Base-by-base conservation (phyloP, 495 filamentous ascomycete species). In the Cetradonia linearis region DNA sequence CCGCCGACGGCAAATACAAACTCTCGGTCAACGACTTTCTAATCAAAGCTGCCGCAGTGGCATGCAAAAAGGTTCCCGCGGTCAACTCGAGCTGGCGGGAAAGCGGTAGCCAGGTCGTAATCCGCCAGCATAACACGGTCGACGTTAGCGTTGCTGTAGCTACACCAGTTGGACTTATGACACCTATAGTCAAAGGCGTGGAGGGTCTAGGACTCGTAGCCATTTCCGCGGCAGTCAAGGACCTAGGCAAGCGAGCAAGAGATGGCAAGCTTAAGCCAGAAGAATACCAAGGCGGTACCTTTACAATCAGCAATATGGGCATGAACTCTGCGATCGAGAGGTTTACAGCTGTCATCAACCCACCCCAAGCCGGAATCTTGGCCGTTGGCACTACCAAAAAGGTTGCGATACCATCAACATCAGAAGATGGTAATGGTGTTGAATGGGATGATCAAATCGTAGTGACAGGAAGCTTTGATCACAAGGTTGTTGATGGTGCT, bases 261-360 rank as follows among this genome's bases (percentile, higher is more conserved):
- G 94, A 97, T 62, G 89, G 90, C 76, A 99, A 97, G 84, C 87
- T 99, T 65, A 96, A 96, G 84, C 94, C 94, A 34, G 91, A 99
- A 72, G 91, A 99, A 75, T 99, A 92, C 84, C 92, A 96, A 77
- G 94, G 94, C 48, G 94, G 94, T 71, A 96, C 90, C 66, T 95
- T 99, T 77, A 96, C 92, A 70, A 99, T 99, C 77, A 92, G 86
- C 77, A 99, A 99, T 83, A 96, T 99, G 94, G 94, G 94, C 71
- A 97, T 97, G 93, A 99, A 99, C 81, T 67, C 84, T 11, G 94
- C 94, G 40, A 84, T 99, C 63, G 91, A 96, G 70, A 84, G 89
- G 65, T 99, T 99, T 79, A 96, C 94, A n/a, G 94, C 94, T 64
- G 86, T 99, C 70, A 96, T 99, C 82, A 99, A 99, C 81, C 94